These are phyloP conservation scores for Blyttiomyces sp. DNA, from an alignment of 371 early-diverging fungal genomes.

Conservation along the genomic window DNA sequence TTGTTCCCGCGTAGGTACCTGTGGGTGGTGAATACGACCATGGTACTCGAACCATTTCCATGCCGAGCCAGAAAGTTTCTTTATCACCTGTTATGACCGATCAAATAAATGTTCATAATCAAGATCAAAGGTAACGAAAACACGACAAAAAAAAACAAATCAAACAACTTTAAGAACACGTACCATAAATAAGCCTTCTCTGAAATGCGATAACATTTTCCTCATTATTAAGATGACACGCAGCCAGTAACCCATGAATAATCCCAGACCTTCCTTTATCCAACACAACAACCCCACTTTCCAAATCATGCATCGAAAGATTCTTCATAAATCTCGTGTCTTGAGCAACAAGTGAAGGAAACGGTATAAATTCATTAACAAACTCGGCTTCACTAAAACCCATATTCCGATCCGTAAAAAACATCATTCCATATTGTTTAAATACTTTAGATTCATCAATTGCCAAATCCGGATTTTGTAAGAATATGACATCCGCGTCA, in stretches of 20 bases:
- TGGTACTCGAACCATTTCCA: slow-evolving; percentile 13
- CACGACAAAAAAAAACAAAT: no score
- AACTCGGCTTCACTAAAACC: slow-evolving; percentile 50
- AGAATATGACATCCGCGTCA: slow-evolving; percentile 66
- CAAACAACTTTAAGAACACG: no score
- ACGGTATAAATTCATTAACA: slow-evolving; percentile 20
- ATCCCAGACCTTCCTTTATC: slow-evolving; percentile 16
- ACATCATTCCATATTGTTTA: slow-evolving; percentile 26
- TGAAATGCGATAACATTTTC: no score
- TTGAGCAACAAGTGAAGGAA: slow-evolving; percentile 49
- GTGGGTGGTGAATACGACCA: slow-evolving; percentile 13
- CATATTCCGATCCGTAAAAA: slow-evolving; percentile 62
- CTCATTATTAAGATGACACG: slow-evolving; percentile 33
- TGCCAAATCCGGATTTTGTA: slow-evolving; percentile 8
- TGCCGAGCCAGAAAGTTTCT: slow-evolving; percentile 19
- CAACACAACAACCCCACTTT: slow-evolving; percentile 35
- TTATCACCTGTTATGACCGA: no score
- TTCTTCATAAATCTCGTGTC: neutral
- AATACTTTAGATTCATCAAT: neutral
- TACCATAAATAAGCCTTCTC: no score
- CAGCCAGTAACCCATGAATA: slow-evolving; percentile 21
- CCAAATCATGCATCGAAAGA: slow-evolving; percentile 26
- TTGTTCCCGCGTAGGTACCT: slow-evolving; percentile 7
- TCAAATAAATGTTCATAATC: no score
- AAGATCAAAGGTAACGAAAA: no score